These are phyloP conservation scores for Podospora sp. DNA, from an alignment of 495 filamentous ascomycete species.

Conservation along the genomic window DNA sequence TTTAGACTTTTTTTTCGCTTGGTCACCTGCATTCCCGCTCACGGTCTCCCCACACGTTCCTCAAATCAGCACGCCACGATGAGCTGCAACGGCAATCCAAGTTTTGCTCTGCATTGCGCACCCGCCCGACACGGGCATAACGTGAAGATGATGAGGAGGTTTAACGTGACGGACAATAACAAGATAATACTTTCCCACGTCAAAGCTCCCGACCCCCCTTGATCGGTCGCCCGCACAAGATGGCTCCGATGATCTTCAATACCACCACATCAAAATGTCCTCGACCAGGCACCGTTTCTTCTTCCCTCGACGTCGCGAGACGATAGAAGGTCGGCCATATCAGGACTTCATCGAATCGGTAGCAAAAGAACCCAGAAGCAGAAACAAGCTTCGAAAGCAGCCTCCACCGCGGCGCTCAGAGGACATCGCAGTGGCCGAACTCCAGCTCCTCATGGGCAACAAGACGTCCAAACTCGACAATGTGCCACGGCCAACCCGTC, in stretches of 20 bases:
- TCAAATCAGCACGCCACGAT: not conserved
- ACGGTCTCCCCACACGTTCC: not conserved
- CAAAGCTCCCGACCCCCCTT: not conserved
- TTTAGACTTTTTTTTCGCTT: not conserved
- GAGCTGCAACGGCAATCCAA: not conserved
- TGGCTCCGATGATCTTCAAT: not conserved
- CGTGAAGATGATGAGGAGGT: not conserved
- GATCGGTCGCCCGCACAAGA: not conserved
- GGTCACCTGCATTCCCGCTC: not conserved
- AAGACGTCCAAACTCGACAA: slow-evolving; percentile 6
- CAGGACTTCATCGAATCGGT: not conserved
- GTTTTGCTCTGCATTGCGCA: not conserved
- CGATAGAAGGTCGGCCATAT: not conserved
- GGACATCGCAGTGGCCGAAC: not conserved
- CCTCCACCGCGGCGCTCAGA: slow-evolving; percentile 7
- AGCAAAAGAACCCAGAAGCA: not conserved
- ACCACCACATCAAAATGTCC: not conserved
- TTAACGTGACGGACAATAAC: not conserved
- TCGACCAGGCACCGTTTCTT: not conserved
- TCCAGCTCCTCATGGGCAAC: slow-evolving; percentile 17
- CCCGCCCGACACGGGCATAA: not conserved
- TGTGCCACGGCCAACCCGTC: slow-evolving; percentile 15
- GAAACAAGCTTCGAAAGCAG: slow-evolving; percentile 24
- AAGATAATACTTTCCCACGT: not conserved
- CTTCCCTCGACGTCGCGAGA: not conserved